These are phyloP conservation scores for Botrytis pseudocinerea DNA, from an alignment of 2,329 filamentous ascomycete genomes.

Conservation along the genomic window DNA sequence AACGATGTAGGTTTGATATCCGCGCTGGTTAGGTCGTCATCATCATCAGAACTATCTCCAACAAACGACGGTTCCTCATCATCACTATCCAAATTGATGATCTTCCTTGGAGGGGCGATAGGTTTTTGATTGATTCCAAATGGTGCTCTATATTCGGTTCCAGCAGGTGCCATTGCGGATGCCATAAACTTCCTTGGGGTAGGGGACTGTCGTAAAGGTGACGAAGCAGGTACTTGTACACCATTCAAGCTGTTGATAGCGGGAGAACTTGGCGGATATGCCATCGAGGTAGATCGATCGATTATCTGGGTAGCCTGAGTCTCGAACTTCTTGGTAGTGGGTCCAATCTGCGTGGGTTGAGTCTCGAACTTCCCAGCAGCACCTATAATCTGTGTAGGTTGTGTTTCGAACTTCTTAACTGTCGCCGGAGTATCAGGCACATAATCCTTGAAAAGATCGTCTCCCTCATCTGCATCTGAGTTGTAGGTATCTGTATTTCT, in stretches of 20 bases:
- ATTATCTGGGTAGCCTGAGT: conserved; percentile 46
- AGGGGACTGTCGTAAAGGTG: conserved; percentile 51
- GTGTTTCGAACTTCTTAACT: conserved; percentile 41
- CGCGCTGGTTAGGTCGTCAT: conserved; percentile 52
- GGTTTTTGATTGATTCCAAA: conserved; percentile 43
- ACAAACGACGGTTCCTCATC: conserved; percentile 58
- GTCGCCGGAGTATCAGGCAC: conserved; percentile 39
- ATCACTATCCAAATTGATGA: conserved; percentile 55
- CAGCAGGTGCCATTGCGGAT: conserved; percentile 70
- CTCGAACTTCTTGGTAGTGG: conserved; percentile 35
- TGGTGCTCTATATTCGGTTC: conserved; percentile 66
- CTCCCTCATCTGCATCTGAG: conserved; percentile 48
- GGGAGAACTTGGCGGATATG: conserved; percentile 30
- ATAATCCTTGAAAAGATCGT: conserved; percentile 50
- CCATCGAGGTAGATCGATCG: conserved; percentile 37
- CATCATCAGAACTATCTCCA: conserved; percentile 65
- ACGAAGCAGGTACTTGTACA: conserved; percentile 88
- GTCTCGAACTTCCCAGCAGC: conserved; percentile 40
- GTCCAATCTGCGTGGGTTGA: conserved; percentile 38
- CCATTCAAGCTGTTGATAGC: conserved; percentile 39
- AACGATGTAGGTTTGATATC: conserved; percentile 64
- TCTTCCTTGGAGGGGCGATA: conserved; percentile 43
- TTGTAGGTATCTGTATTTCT: conserved; percentile 37
- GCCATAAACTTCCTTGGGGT: conserved; percentile 46
- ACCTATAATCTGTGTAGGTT: conserved; percentile 35